These are phyloP conservation scores for Peniophora sp. DNA, from an alignment of 1,284 basidiomycete genomes.

Conservation along the genomic window DNA sequence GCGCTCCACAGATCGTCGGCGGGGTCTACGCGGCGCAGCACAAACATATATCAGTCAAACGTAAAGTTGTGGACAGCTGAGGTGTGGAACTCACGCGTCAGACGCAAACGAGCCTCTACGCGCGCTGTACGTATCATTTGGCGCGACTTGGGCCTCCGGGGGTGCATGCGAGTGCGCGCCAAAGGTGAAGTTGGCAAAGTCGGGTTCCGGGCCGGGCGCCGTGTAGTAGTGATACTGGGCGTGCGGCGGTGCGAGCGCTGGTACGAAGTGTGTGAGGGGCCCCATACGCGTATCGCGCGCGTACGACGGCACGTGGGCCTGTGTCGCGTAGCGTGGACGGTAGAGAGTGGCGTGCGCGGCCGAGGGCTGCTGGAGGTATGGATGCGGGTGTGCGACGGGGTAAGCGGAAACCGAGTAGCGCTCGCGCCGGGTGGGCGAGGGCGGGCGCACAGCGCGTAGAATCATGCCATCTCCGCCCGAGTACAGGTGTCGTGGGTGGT, in stretches of 20 bases:
- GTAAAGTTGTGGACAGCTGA: neutral
- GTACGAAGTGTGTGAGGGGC: neutral
- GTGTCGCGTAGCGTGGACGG: neutral
- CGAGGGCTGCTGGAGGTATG: neutral
- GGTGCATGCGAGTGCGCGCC: neutral
- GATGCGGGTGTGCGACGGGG: neutral
- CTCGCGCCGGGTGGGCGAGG: neutral
- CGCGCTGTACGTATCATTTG: neutral
- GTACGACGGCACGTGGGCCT: neutral
- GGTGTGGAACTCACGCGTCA: neutral
- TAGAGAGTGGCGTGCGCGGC: neutral
- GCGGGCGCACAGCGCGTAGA: neutral
- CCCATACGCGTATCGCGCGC: neutral
- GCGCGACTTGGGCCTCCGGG: neutral
- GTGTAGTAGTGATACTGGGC: neutral
- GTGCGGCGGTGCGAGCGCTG: neutral
- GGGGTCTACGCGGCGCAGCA: neutral
- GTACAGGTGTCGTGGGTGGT: neutral
- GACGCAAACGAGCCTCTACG: neutral
- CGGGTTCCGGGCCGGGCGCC: neutral
- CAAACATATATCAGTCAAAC: neutral
- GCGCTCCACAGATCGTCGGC: neutral
- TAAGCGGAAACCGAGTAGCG: neutral
- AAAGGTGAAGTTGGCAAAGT: neutral
- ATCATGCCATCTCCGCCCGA: neutral